Evolutionary conservation across 2,329 filamentous ascomycete species (phyloP).

Genomic region (Aaosphaeria pasadenensis): DNA sequence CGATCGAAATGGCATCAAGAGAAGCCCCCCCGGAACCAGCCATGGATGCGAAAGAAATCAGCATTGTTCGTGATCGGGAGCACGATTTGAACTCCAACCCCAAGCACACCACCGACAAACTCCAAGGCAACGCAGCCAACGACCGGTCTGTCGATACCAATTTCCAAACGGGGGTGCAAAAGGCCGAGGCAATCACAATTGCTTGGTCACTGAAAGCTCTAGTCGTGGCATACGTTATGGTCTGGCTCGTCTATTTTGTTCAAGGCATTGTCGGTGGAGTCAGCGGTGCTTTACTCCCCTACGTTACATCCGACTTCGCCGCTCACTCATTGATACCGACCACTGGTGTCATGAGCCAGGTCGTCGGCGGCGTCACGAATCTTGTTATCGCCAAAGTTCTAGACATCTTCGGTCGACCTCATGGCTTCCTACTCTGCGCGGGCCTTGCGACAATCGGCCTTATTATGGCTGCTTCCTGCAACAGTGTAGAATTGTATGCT

Average conservation of each 20-base stretch:
- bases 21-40: not conserved
- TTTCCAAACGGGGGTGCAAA: slow-evolving; percentile 26
- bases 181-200: slow-evolving; percentile 31
- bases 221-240: slow-evolving; percentile 26
- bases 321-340: slow-evolving; percentile 31
- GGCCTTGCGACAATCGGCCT: slow-evolving; percentile 31
- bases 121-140: not conserved
- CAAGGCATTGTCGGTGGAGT: slow-evolving; percentile 42
- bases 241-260: slow-evolving; percentile 45
- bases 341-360: slow-evolving; percentile 25
- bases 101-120: not conserved
- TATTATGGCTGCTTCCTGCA: slow-evolving; percentile 65
- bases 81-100: not conserved
- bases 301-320: slow-evolving; percentile 37
- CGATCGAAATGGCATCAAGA: not conserved
- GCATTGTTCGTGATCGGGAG: not conserved
- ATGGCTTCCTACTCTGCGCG: slow-evolving; percentile 29
- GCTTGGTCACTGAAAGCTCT: slow-evolving; percentile 29
- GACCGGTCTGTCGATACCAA: not conserved
- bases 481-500: slow-evolving; percentile 58
- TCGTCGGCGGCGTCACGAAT: slow-evolving; percentile 33
- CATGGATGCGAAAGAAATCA: not conserved
- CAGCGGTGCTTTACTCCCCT: slow-evolving; percentile 31
- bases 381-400: slow-evolving; percentile 38
- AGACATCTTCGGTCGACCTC: slow-evolving; percentile 37